Conservation (phyloP, 352 stramenopile species). For the Peronospora farinosa region DNA sequence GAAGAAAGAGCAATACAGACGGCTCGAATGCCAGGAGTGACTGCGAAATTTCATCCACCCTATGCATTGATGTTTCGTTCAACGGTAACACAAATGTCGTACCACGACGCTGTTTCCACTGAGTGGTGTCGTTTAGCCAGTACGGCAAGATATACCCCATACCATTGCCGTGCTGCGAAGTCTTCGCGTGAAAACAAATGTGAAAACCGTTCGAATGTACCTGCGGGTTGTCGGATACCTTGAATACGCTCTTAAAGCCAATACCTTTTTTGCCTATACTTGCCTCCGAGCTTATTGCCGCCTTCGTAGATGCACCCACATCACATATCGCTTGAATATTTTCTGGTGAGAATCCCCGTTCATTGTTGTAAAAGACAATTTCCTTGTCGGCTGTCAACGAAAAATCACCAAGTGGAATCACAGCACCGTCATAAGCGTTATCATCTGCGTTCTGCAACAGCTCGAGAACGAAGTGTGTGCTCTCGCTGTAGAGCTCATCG, state of each 20-base stretch:
- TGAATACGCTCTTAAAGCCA: constrained; percentile 90
- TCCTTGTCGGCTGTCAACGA: constrained; percentile 37
- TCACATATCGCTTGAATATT: constrained; percentile 86
- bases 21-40: constrained; percentile 67
- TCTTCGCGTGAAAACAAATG: constrained; percentile 70
- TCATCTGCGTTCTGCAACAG: constrained; percentile 86
- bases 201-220: constrained; percentile 87
- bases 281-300: constrained; percentile 18
- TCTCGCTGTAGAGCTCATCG: constrained; percentile 82
- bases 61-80: constrained; percentile 40
- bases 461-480: constrained; percentile 86
- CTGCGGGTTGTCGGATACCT: constrained; percentile 72
- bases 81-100: constrained; percentile 78
- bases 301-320: constrained; percentile 81
- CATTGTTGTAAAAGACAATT: constrained; percentile 84
- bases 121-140: constrained; percentile 50
- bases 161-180: constrained; percentile 32
- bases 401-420: constrained; percentile 56
- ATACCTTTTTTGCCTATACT: constrained; percentile 90
- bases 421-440: constrained; percentile 46
- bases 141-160: constrained; percentile 78
- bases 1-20: constrained; percentile 75
- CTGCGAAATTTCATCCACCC: constrained; percentile 47
- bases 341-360: constrained; percentile 58
- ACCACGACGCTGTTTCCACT: constrained; percentile 38